phyloP scores from a whole-genome alignment of 306 rosid genomes.

The Quercus suber region DNA sequence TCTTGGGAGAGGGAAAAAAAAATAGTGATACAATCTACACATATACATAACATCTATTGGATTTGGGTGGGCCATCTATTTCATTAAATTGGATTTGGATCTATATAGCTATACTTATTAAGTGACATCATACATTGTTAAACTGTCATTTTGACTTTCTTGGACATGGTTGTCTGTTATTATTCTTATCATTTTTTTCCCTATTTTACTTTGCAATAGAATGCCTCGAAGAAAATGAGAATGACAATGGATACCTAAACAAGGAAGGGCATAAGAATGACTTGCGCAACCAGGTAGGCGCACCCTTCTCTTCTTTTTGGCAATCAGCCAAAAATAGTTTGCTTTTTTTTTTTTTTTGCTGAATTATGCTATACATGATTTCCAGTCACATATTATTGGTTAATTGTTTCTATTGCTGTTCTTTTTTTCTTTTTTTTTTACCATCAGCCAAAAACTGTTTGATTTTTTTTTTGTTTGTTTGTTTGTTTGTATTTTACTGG shows the following conservation, averaged over 20 bases:
- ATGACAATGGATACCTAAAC: slow-evolving; percentile 13
- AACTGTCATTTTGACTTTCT: background rate
- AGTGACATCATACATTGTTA: too few species aligned
- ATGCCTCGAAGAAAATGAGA: slow-evolving; percentile 35
- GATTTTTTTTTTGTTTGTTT: background rate
- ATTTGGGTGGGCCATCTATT: too few species aligned
- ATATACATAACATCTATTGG: too few species aligned
- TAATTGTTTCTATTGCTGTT: background rate
- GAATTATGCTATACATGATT: too few species aligned
- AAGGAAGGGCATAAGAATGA: slow-evolving; percentile 51
- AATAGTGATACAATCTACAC: too few species aligned
- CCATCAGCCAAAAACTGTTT: background rate
- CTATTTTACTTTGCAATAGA: slow-evolving; percentile 36
- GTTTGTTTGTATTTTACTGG: background rate
- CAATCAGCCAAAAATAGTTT: background rate
- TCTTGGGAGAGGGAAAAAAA: too few species aligned
- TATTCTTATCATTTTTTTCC: too few species aligned
- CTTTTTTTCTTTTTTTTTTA: background rate
- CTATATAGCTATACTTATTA: too few species aligned
- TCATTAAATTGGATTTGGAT: too few species aligned
- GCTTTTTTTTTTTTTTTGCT: background rate
- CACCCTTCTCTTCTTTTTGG: background rate
- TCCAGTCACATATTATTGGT: background rate
- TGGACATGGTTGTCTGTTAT: background rate
- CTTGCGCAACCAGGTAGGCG: slow-evolving; percentile 55